Conservation (phyloP, 78 protist species). For the Dictyostelium firmibasis region DNA sequence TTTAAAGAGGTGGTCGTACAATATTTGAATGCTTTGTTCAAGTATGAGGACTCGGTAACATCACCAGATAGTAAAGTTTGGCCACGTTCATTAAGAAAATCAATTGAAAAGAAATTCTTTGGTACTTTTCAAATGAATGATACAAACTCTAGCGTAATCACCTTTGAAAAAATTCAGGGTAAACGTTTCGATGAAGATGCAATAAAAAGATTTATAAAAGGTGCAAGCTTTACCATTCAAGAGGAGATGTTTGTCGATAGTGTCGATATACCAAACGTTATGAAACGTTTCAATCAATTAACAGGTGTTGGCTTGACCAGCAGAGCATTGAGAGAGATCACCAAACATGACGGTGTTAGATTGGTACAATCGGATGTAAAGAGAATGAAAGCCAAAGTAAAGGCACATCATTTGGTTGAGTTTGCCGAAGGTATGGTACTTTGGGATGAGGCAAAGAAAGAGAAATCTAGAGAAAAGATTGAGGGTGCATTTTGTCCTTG, state of each 20-base stretch:
- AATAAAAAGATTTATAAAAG: slow-evolving; percentile 10
- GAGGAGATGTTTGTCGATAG: slow-evolving; percentile 46
- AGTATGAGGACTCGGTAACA: neutral
- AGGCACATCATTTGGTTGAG: slow-evolving; percentile 76
- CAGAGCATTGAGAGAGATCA: slow-evolving; percentile 51
- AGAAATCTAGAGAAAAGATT: slow-evolving; percentile 29
- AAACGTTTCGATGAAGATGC: slow-evolving; percentile 57
- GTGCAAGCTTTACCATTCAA: neutral
- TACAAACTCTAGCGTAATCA: neutral
- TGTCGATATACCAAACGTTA: slow-evolving; percentile 39
- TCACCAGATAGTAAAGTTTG: neutral
- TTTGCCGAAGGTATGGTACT: slow-evolving; percentile 81
- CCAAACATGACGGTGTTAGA: slow-evolving; percentile 61
- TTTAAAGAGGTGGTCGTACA: slow-evolving; percentile 70
- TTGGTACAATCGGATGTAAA: slow-evolving; percentile 73
- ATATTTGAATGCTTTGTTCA: slow-evolving; percentile 42
- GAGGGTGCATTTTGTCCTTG: slow-evolving; percentile 17
- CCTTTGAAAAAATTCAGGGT: slow-evolving; percentile 41
- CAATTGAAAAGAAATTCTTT: slow-evolving; percentile 46
- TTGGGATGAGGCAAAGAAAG: slow-evolving; percentile 73
- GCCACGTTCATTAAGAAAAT: slow-evolving; percentile 38
- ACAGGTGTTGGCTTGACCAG: slow-evolving; percentile 64
- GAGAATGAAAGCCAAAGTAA: slow-evolving; percentile 76
- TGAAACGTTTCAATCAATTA: slow-evolving; percentile 66
- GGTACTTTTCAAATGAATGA: slow-evolving; percentile 64